Base-by-base conservation (phyloP, 1,139 yeast species). In the Cylindricascospora bacillispora region DNA sequence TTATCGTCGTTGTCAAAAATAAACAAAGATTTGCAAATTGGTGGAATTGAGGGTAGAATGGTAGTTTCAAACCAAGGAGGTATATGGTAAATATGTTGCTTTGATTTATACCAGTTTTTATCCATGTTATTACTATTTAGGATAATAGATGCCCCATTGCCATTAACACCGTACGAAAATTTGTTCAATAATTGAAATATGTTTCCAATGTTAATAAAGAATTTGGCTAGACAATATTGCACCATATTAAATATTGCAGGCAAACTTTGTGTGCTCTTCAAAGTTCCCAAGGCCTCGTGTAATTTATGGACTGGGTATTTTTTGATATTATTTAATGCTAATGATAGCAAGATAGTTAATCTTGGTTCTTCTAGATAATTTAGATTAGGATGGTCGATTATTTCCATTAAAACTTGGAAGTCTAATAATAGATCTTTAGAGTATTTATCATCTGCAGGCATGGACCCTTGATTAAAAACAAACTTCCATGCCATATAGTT, bases 321-420 rank as follows among this genome's bases (percentile, higher is more conserved):
- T 17, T 24, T 41, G 28, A 32, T 33, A 13, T 27, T 36, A 11
- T 24, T 34, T 25, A 38, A 40, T 22, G 45, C 34, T 7, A 37
- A 22, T 17, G 34, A 31, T 24, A 49, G 29, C n/a, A 49, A 27
- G 7, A 35, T 15, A 10, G 34, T 22, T 21, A 49, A 29, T 15
- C 44, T 44, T 6, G 46, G 40, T 31, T 59, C 59, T 7, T 49
- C 40, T 1, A 39, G 13, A 15, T 50, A 49, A 29, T 57, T 47
- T 5, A 57, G 30, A 22, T 57, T 45, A 32, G 39, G 59, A 34
- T 61, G 65, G 36, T 61, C 64, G 21, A 60, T 41, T 2, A 60
- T 22, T 34, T 62, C 65, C 53, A 60, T 58, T 5, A 57, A 21
- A 3, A 49, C 36, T 30, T 44, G 21, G 7, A 18, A 18, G 21